Percentiles rank a stretch among this genome's conserved stretches.
Evolutionary conservation across 176 grass and related monocot species (phyloP).

Genomic region (Melocanna baccifera): DNA sequence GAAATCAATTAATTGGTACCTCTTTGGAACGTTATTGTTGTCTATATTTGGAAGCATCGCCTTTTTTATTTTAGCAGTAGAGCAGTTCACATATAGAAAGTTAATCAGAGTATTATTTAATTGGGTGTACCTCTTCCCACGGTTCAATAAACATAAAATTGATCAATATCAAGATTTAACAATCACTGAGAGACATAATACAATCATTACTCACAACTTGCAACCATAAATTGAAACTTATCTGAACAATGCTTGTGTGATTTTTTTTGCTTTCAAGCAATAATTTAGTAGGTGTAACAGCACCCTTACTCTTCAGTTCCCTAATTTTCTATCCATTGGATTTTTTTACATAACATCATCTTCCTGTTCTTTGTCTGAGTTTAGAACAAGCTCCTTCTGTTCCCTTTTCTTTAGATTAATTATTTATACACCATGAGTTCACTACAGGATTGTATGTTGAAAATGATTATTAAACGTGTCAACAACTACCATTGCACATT

Average conservation of each 20-base stretch:
- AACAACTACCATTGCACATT: background rate
- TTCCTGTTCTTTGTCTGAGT: background rate
- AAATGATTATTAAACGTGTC: background rate
- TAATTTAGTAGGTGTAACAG: background rate
- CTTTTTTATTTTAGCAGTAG: conserved; percentile 5
- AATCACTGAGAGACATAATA: background rate
- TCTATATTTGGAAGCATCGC: background rate
- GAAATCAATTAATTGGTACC: background rate
- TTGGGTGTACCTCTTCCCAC: background rate
- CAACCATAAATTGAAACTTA: background rate
- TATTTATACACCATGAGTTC: background rate
- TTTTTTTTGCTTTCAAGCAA: background rate
- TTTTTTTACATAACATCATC: background rate
- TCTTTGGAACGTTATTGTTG: background rate
- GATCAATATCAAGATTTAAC: background rate
- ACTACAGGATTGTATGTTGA: background rate
- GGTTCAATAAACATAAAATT: background rate
- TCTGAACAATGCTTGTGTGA: background rate
- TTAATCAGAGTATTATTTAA: background rate
- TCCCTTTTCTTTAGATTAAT: background rate
- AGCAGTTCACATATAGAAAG: background rate
- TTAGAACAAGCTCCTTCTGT: background rate
- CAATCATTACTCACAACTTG: background rate
- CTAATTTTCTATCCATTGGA: background rate
- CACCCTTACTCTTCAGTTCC: background rate